Base-by-base conservation (phyloP, 176 grass and related monocot species). In the Echinochloa phyllopogon region DNA sequence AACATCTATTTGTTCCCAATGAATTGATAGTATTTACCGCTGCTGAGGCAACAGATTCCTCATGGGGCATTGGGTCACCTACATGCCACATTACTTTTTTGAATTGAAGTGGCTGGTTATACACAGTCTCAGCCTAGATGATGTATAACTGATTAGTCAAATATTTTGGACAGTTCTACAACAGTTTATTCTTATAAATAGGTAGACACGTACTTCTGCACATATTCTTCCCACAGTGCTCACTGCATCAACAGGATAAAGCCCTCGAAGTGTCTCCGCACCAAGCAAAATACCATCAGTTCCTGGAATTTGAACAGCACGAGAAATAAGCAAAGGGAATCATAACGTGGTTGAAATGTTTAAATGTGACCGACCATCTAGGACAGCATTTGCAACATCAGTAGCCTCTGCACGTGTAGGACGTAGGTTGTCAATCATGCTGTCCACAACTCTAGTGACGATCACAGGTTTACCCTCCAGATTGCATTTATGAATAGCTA, bases 221-320 rank as follows among this genome's bases (percentile, higher is more conserved):
- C 96, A 98, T 71, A 98, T 98, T 73, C 88, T 91, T n/a, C 96
- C 92, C 27, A 98, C 93, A 78, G 96, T 98, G 70, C 79, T 90
- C 50, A 98, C 87, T 70, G 96, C 50, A 37, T 98, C 96, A 86
- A 98, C 96, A 83, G 96, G 92, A 88, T 95, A 98, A 45, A 86
- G 87, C 41, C 96, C 96, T 87, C 96, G 87, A 82, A 94, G 89
- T 87, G 96, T 98, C 74, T 95, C 96, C 24, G 93, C 96, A 57
- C 96, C 96, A 67, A 98, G 89, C 55, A 94, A 88, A 92, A 98
- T 98, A 56, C 93, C 96, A 95, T 98, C 96, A 70, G 93, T 95
- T 17, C 96, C 96, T 98, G 86, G 5, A 80, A 86, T 77, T 77
- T 67, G 47, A 67, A 43, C 14, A 81, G 33, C 58, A 83, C 40